Evolutionary conservation across 2,329 filamentous ascomycete species (phyloP).

Genomic region (Cercospora canescens): DNA sequence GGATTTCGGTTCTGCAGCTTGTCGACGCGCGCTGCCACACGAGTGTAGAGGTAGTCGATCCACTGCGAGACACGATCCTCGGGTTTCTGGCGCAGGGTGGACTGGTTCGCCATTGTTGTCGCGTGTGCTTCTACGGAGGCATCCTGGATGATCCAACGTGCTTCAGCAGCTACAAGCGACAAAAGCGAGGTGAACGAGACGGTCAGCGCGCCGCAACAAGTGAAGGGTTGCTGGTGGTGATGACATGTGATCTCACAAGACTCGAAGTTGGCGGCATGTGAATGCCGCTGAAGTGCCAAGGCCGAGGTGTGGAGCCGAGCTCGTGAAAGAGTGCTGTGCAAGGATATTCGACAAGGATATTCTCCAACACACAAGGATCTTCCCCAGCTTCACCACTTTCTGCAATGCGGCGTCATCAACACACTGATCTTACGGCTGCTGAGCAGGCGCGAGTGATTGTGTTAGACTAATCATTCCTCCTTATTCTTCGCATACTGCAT

Average conservation of each 20-base stretch:
- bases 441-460: neutral
- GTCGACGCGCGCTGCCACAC: conserved; percentile 47
- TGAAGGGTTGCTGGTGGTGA: neutral
- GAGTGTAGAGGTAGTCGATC: conserved; percentile 42
- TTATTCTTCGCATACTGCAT: neutral
- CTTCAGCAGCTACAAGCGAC: neutral
- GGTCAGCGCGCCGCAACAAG: neutral
- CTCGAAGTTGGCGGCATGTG: neutral
- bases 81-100: conserved; percentile 61
- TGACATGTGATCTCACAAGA: conserved; percentile 1
- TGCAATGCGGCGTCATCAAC: neutral
- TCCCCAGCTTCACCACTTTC: neutral
- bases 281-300: conserved; percentile 2
- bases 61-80: conserved; percentile 34
- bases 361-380: neutral
- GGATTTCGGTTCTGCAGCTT: conserved; percentile 52
- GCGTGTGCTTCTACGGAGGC: neutral
- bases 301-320: conserved; percentile 7
- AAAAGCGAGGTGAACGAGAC: neutral
- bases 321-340: neutral
- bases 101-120: conserved; percentile 76
- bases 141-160: neutral
- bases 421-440: too few relatives aligned
- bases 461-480: neutral
- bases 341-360: neutral